Evolutionary conservation across 345 rosid species (phyloP).

Genomic region (Ceriops zippeliana): DNA sequence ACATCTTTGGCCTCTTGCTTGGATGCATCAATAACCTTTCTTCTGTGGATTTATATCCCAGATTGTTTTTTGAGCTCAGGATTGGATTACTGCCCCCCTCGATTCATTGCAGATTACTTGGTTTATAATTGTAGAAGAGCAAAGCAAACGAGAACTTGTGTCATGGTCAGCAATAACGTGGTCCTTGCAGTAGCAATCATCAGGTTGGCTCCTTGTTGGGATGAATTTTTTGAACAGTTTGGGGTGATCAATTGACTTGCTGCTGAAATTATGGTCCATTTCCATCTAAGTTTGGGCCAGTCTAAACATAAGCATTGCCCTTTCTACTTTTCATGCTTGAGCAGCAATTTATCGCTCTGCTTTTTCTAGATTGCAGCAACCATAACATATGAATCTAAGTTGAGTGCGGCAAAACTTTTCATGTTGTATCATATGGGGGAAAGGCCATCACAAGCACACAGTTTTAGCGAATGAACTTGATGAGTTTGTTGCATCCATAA

Average conservation of each 20-base stretch:
- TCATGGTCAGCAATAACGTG: neutral
- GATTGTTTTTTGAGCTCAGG: too few relatives aligned
- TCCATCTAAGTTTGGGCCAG: neutral
- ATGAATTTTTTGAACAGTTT: too few relatives aligned
- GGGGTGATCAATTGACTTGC: too few relatives aligned
- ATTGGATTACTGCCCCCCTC: neutral
- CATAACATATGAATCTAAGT: neutral
- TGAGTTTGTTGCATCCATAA: too few relatives aligned
- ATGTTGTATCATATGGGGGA: too few relatives aligned
- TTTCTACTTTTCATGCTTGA: neutral
- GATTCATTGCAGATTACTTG: neutral
- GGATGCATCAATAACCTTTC: neutral
- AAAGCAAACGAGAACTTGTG: neutral
- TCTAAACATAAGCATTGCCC: neutral
- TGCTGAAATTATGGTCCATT: neutral
- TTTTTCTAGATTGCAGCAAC: neutral
- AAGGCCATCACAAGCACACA: too few relatives aligned
- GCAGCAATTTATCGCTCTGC: neutral
- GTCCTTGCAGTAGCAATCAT: neutral
- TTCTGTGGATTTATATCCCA: too few relatives aligned
- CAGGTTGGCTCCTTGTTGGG: neutral
- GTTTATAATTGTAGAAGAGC: neutral
- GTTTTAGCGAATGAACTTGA: too few relatives aligned
- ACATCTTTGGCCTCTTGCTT: constrained; percentile 2
- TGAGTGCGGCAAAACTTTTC: neutral